Evolutionary conservation across 1,284 basidiomycete genomes (phyloP).

Genomic region (Fomitiporia mediterranea): DNA sequence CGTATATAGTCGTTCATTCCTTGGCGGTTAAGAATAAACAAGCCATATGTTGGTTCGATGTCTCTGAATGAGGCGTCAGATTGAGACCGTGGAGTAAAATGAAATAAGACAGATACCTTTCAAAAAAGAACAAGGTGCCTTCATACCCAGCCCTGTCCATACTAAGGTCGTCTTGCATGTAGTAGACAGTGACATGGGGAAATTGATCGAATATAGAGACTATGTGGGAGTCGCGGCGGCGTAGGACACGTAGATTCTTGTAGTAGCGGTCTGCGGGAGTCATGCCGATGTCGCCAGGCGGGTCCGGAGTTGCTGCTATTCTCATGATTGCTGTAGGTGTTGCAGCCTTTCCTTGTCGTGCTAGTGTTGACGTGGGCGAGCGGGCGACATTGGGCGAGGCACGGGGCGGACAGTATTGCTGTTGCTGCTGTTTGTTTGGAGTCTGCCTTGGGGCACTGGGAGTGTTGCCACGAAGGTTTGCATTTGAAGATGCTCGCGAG

Average conservation of each 20-base stretch:
- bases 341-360: not conserved
- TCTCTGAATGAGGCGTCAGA: conserved; percentile 35
- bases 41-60: conserved; percentile 76
- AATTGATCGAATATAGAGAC: conserved; percentile 79
- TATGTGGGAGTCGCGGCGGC: conserved; percentile 77
- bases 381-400: not conserved
- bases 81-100: conserved; percentile 11
- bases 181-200: conserved; percentile 76
- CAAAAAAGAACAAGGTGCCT: conserved; percentile 86
- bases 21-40: conserved; percentile 84
- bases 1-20: conserved; percentile 83
- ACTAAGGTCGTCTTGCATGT: conserved; percentile 57
- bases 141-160: conserved; percentile 86
- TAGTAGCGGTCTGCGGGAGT: conserved; percentile 56
- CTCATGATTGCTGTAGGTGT: no score
- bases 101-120: conserved; percentile 49
- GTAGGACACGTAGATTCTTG: conserved; percentile 80
- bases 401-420: conserved; percentile 5
- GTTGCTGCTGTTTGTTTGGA: conserved; percentile 1
- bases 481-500: conserved; percentile 11
- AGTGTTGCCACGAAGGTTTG: conserved; percentile 7
- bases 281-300: conserved; percentile 37
- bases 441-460: conserved; percentile 7
- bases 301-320: conserved; percentile 10
- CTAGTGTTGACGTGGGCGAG: conserved; percentile 8